Evolutionary conservation across 208 protist species (phyloP).

Genomic region (Balamuthia mandrillaris): DNA sequence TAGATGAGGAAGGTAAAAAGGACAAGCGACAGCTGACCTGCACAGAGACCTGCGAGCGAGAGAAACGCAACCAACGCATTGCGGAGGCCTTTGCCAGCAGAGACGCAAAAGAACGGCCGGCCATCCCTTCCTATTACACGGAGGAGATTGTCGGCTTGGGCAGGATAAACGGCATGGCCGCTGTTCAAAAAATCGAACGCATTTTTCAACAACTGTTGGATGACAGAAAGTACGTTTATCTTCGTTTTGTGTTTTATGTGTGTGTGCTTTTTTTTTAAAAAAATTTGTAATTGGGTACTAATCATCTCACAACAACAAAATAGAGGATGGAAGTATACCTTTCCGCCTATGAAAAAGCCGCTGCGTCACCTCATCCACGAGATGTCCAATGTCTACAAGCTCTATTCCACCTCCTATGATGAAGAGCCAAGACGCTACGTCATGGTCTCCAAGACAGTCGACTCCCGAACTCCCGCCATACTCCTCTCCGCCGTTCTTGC

Average conservation of each 20-base stretch:
- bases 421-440: not conserved
- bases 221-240: no score
- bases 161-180: not conserved
- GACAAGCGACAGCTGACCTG: slow-evolving; percentile 48
- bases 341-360: slow-evolving; percentile 9
- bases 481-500: not conserved
- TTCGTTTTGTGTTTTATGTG: no score
- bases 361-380: slow-evolving; percentile 29
- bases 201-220: not conserved
- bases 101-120: not conserved
- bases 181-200: slow-evolving; percentile 13
- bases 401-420: not conserved
- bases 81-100: slow-evolving; percentile 42
- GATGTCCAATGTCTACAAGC: not conserved
- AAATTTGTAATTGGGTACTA: no score
- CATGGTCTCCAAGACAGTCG: not conserved
- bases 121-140: no score
- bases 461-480: not conserved
- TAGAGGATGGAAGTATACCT: not conserved
- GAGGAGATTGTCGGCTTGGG: not conserved
- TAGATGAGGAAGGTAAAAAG: no score
- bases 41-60: slow-evolving; percentile 54
- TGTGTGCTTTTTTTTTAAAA: no score
- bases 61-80: slow-evolving; percentile 48
- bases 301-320: not conserved